Evolutionary conservation across 768 basidiomycete genomes (phyloP).

Genomic region (Auricularia sp.): DNA sequence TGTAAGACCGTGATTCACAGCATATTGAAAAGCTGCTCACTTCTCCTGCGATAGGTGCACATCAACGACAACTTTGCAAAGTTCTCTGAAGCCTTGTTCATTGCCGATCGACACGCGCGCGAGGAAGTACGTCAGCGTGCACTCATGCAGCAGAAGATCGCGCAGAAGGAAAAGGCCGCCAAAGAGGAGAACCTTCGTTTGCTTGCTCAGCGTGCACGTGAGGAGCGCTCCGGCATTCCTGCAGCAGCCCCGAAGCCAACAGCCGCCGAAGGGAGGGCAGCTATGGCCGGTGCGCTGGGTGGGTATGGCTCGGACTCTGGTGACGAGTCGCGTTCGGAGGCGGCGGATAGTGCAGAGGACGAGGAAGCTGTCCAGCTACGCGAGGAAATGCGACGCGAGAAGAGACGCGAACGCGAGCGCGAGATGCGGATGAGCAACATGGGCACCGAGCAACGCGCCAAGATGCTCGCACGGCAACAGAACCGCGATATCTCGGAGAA

Average conservation of each 20-base stretch:
- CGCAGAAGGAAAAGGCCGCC: constrained; percentile 92
- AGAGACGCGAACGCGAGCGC: constrained; percentile 86
- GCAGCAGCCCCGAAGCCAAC: constrained; percentile 37
- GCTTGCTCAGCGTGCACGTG: constrained; percentile 89
- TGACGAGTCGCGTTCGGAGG: constrained; percentile 47
- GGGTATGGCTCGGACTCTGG: constrained; percentile 77
- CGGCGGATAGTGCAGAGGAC: constrained; percentile 46
- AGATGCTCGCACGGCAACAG: constrained; percentile 90
- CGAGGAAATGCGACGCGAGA: constrained; percentile 85
- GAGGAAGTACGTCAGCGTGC: constrained; percentile 95
- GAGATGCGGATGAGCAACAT: constrained; percentile 99
- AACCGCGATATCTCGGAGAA: constrained; percentile 99
- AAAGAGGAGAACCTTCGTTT: constrained; percentile 95
- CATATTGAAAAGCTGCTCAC: background rate
- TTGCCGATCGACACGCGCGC: constrained; percentile 94
- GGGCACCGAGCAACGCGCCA: constrained; percentile 94
- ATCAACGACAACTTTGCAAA: constrained; percentile 99
- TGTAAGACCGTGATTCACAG: constrained; percentile 37
- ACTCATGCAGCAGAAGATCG: constrained; percentile 98
- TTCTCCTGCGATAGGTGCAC: constrained; percentile 51
- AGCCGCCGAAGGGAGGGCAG: constrained; percentile 57
- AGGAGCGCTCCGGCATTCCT: constrained; percentile 79
- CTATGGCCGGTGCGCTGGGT: constrained; percentile 66
- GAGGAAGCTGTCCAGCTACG: constrained; percentile 80
- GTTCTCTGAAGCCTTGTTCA: constrained; percentile 90